A percentile compares a stretch with the other conserved stretches of the same genome.
phyloP scores from a whole-genome alignment of 1,284 basidiomycete genomes.

The Austroboletus niveus region DNA sequence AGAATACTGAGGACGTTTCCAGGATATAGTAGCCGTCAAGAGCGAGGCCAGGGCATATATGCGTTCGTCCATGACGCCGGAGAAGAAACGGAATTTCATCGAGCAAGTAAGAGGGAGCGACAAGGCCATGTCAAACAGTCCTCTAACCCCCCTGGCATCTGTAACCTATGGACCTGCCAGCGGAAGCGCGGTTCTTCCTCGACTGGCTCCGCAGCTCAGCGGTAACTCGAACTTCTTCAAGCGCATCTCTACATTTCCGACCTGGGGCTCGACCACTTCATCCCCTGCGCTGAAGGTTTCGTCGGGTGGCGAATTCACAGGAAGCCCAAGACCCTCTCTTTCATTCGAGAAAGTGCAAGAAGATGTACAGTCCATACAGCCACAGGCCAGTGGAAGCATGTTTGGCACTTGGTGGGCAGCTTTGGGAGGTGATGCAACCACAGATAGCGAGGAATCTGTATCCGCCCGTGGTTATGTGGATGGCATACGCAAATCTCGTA shows the following conservation, averaged over 20 bases:
- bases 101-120: slow-evolving; percentile 42
- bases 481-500: slow-evolving; percentile 50
- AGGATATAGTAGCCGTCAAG: slow-evolving; percentile 77
- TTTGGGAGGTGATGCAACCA: slow-evolving; percentile 52
- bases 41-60: slow-evolving; percentile 66
- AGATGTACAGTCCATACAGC: slow-evolving; percentile 45
- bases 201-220: slow-evolving; percentile 64
- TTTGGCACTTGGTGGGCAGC: slow-evolving; percentile 75
- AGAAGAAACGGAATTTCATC: slow-evolving; percentile 72
- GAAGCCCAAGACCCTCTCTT: slow-evolving; percentile 14
- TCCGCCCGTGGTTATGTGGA: slow-evolving; percentile 63
- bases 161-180: slow-evolving; percentile 62
- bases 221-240: slow-evolving; percentile 68
- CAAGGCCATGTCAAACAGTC: slow-evolving; percentile 16
- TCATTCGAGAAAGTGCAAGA: slow-evolving; percentile 34
- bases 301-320: slow-evolving; percentile 40
- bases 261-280: slow-evolving; percentile 50
- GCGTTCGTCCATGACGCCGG: slow-evolving; percentile 53
- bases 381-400: slow-evolving; percentile 69
- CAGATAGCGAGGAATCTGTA: slow-evolving; percentile 40
- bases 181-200: slow-evolving; percentile 52
- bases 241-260: slow-evolving; percentile 65
- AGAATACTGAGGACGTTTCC: slow-evolving; percentile 5
- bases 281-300: slow-evolving; percentile 37
- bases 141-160: slow-evolving; percentile 35